These are phyloP conservation scores for Caloboletus inedulis DNA, from an alignment of 1,284 basidiomycete genomes.

Conservation along the genomic window DNA sequence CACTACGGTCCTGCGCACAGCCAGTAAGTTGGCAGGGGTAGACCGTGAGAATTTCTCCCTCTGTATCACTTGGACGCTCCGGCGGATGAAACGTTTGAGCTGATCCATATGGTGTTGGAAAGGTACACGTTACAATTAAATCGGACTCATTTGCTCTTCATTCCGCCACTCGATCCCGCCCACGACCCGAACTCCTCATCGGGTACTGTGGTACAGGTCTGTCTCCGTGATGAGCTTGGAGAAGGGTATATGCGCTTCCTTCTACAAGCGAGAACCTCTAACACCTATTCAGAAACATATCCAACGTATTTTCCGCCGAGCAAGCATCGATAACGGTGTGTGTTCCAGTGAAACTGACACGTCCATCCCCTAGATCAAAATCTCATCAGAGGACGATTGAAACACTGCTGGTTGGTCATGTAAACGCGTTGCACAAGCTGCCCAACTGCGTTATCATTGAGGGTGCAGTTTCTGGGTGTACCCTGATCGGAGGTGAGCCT, in stretches of 20 bases:
- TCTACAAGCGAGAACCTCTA: background rate
- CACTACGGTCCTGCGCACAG: background rate
- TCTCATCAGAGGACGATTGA: slow-evolving; percentile 21
- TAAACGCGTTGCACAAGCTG: slow-evolving; percentile 13
- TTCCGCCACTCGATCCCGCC: slow-evolving; percentile 13
- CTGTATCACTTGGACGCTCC: background rate
- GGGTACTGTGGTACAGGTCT: slow-evolving; percentile 28
- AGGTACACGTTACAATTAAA: slow-evolving; percentile 20
- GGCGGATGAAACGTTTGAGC: background rate
- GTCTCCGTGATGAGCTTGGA: slow-evolving; percentile 17
- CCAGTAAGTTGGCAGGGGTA: background rate
- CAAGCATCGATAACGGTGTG: slow-evolving; percentile 24
- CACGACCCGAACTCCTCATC: background rate
- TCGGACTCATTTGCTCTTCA: slow-evolving; percentile 27
- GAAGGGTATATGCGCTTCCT: slow-evolving; percentile 21
- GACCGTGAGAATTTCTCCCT: slow-evolving; percentile 7
- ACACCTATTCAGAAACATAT: slow-evolving; percentile 14
- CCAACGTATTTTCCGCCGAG: slow-evolving; percentile 8
- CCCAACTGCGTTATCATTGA: slow-evolving; percentile 19
- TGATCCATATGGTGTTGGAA: background rate
- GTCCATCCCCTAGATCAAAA: background rate
- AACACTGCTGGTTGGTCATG: slow-evolving; percentile 23
- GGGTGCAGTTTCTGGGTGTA: slow-evolving; percentile 16
- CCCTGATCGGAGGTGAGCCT: slow-evolving; percentile 21
- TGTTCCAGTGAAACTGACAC: background rate